These are phyloP conservation scores for Scutellaria galericulata DNA, from an alignment of 257 asterid species.

Conservation along the genomic window DNA sequence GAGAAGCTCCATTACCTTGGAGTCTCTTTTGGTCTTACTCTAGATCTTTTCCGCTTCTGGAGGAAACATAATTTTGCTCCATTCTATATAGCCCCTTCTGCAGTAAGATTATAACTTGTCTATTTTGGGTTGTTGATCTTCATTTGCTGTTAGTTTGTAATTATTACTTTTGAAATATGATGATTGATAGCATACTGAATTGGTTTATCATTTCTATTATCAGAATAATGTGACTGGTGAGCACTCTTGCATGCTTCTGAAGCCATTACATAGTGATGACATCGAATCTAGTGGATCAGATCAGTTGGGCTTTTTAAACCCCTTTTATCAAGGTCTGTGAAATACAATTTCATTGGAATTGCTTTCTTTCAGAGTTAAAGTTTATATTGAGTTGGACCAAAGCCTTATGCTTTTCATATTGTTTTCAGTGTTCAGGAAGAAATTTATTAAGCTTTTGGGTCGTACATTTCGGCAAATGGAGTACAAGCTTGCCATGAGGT, in stretches of 20 bases:
- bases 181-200: constrained; percentile 28
- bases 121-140: constrained; percentile 10
- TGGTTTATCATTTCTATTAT: constrained; percentile 36
- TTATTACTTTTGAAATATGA: constrained; percentile 7
- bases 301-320: constrained; percentile 73
- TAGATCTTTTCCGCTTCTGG: constrained; percentile 93
- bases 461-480: constrained; percentile 74
- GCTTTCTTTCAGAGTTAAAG: constrained; percentile 17
- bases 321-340: constrained; percentile 66
- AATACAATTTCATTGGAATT: neutral
- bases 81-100: constrained; percentile 71
- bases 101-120: constrained; percentile 52
- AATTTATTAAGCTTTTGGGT: constrained; percentile 55
- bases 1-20: constrained; percentile 94
- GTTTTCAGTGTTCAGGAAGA: constrained; percentile 65
- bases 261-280: constrained; percentile 76
- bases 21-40: constrained; percentile 92
- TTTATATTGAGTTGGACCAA: neutral
- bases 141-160: constrained; percentile 9
- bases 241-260: constrained; percentile 88
- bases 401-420: constrained; percentile 19
- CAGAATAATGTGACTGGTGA: constrained; percentile 89
- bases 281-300: constrained; percentile 66
- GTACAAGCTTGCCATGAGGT: constrained; percentile 98
- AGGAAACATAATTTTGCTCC: constrained; percentile 91